Evolutionary conservation across 2,329 filamentous ascomycete genomes (phyloP).

Genomic region (Herpotrichia juniperi): DNA sequence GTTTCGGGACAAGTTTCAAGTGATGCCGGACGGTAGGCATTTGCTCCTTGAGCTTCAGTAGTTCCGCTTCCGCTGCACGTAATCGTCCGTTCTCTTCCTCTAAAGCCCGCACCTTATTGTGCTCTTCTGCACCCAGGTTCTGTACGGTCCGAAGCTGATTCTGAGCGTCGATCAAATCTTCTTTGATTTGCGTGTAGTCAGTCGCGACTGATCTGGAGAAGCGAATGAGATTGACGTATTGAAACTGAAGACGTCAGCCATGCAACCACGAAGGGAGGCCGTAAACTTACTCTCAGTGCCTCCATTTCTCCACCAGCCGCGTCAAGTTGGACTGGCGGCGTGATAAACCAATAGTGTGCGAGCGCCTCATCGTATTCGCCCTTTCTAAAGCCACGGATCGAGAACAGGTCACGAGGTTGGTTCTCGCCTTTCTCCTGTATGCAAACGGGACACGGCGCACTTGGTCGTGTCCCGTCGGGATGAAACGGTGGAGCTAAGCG

Average conservation of each 20-base stretch:
- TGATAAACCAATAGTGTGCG: slow-evolving; percentile 49
- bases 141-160: slow-evolving; percentile 31
- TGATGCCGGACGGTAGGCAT: slow-evolving; percentile 34
- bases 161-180: slow-evolving; percentile 27
- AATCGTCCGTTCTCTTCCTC: slow-evolving; percentile 27
- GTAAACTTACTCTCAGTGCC: slow-evolving; percentile 47
- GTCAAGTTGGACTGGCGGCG: slow-evolving; percentile 53
- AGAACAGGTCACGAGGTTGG: slow-evolving; percentile 48
- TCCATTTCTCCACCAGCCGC: slow-evolving; percentile 44
- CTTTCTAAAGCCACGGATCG: slow-evolving; percentile 50
- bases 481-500: slow-evolving; percentile 54
- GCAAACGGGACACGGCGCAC: slow-evolving; percentile 55
- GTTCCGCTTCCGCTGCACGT: slow-evolving; percentile 20
- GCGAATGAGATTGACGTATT: slow-evolving; percentile 46
- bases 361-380: slow-evolving; percentile 53
- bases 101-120: slow-evolving; percentile 34
- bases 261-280: background rate
- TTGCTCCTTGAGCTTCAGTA: slow-evolving; percentile 24
- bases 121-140: slow-evolving; percentile 44
- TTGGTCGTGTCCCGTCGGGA: slow-evolving; percentile 46
- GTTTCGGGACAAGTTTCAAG: slow-evolving; percentile 30
- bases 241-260: slow-evolving; percentile 49
- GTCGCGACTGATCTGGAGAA: slow-evolving; percentile 31
- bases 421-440: slow-evolving; percentile 42
- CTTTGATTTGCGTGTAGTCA: slow-evolving; percentile 25